Evolutionary conservation across 495 filamentous ascomycete species (phyloP), one percentile per base, ranked within the genome.

Genomic region (Aspergillus baeticus): DNA sequence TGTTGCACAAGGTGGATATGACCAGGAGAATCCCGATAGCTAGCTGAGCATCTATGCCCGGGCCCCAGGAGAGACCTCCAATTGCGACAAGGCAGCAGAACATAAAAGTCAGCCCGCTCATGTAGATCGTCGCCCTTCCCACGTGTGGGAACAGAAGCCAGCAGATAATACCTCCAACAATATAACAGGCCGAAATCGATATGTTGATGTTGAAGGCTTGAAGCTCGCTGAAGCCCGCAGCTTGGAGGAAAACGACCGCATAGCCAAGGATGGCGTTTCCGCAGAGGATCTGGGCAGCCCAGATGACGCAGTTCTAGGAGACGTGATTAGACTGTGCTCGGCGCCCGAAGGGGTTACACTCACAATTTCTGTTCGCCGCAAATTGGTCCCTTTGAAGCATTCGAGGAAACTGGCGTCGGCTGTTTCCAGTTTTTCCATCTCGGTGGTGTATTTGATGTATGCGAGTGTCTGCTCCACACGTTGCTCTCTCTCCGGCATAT

Each of bases 121-220:
- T 71, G 58, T 83, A 81, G 35, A 85, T 74, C 11, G 70, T 72
- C 14, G 78, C 74, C 6, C 82, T 69, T 5, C 83, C 83, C 34
- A 77, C 55, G 21, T 66, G 54, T 11, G 56, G 42, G 58, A 84
- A 76, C 22, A 85, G 61, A 42, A 78, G 75, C 85, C 84, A 88
- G 6, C 84, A 80, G 10, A 81, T 75, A 33, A 87, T 78, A 4
- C 82, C 81, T 10, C 84, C 85, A n/a, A 80, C 74, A 60, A 83
- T 81, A 65, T 84, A 85, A 41, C 88, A 82, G 4, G 75, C 80
- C 75, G 82, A 36, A 70, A 80, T 2, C 62, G 65, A 26, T n/a
- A 78, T 56, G 34, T 59, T 60, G 33, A 79, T 44, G 35, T 59
- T 37, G 57, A 61, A 74, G 11, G 64, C 54, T 10, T 62, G 41